Conservation (phyloP, 1,284 basidiomycete species). For the Cryptococcus sp. region DNA sequence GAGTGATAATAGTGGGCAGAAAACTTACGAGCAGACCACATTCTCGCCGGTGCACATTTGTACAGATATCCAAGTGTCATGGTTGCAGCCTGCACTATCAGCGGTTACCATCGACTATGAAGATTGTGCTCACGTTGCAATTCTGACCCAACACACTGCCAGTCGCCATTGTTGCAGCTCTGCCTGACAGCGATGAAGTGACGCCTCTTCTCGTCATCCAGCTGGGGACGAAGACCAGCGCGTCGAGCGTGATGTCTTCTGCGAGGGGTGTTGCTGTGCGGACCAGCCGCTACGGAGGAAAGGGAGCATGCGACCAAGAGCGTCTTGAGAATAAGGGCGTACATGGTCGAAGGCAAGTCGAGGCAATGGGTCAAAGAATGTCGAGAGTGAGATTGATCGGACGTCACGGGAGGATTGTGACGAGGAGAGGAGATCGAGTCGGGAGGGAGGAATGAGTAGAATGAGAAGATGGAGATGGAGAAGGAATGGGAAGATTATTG, state of each 20-base stretch:
- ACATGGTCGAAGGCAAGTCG: neutral
- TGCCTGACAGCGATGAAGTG: neutral
- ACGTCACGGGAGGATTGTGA: neutral
- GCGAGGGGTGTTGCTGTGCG: neutral
- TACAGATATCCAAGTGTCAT: conserved; percentile 27
- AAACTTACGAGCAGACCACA: conserved; percentile 34
- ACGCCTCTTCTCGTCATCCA: neutral
- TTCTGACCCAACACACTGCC: conserved; percentile 24
- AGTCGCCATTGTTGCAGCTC: conserved; percentile 21
- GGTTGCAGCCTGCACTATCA: conserved; percentile 20
- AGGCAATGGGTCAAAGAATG: no score
- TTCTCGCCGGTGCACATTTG: conserved; percentile 30
- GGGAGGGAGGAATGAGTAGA: neutral
- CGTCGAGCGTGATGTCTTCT: neutral
- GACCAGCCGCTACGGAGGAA: conserved; percentile 1
- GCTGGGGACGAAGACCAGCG: neutral
- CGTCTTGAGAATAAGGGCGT: neutral
- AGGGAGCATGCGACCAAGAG: neutral
- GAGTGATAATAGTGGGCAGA: neutral
- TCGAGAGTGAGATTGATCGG: neutral
- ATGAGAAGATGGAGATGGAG: neutral
- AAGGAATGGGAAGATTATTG: no score
- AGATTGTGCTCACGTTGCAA: conserved; percentile 23
- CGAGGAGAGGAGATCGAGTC: neutral
- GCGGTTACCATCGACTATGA: neutral